Evolutionary conservation across 805 yeast genomes (phyloP), one percentile per base, ranked within the genome.

Genomic region (Candida parachauliodes): DNA sequence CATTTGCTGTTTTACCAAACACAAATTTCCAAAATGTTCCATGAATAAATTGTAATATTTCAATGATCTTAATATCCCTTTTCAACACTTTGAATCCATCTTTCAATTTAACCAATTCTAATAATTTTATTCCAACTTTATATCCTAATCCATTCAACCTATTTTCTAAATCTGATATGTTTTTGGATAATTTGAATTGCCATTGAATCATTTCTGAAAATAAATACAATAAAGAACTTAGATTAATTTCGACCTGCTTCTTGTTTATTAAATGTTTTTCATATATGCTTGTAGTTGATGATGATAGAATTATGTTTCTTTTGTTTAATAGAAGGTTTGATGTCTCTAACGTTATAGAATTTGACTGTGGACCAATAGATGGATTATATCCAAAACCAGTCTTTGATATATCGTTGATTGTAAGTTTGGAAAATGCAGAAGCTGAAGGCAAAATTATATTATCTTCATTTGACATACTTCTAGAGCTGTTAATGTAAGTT

Each of bases 1-100:
- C 83, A 51, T 86, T 88, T 14, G 95, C 84, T 0, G 76, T 63
- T 46, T 72, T 74, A 6, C 88, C 91, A 61, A 88, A 88, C 9
- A 86, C 56, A 3, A 79, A 63, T 42, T 68, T 73, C 95, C 95
- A 88, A 12, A 88, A 70, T 2, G 75, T 70, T 0, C 84, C 74
- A 47, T 83, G 84, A 5, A 88, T 77, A 51, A 82, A 84, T 52
- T 82, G 88, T 37, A 83, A 59, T 8, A 81, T 72, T 29, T 84
- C 87, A 25, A 89, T 71, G 12, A 82, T 70, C 34, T 74, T 73
- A 8, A 73, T 68, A 46, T 83, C 89, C 44, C 94, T 72, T 50
- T 79, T 81, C 15, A 83, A 79, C 19, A 73, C 64, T 47, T 57
- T 73, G 36, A 58, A 51, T 23, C 88, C 86, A 38, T 81, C 88